Evolutionary conservation across 352 stramenopile species (phyloP).

Genomic region (Phytophthora tubulina): DNA sequence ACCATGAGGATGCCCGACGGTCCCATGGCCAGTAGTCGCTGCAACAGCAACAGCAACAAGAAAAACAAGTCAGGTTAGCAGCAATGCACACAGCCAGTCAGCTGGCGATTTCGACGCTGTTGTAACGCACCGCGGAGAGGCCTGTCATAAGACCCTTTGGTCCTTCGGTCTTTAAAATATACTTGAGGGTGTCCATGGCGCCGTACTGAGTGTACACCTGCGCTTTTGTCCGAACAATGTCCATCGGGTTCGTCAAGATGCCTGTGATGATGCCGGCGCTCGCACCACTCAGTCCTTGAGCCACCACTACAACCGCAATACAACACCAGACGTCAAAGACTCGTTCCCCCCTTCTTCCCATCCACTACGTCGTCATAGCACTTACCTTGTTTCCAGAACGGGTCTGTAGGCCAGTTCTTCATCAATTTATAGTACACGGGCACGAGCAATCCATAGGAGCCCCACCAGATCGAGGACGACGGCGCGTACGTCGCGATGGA

Average conservation of each 20-base stretch:
- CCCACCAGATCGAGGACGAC: constrained; percentile 90
- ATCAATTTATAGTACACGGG: constrained; percentile 77
- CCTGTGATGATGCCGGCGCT: constrained; percentile 83
- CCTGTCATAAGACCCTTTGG: constrained; percentile 83
- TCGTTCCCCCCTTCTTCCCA: not conserved
- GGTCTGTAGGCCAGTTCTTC: constrained; percentile 63
- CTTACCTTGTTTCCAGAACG: constrained; percentile 87
- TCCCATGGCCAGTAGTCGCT: constrained; percentile 85
- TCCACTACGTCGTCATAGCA: not conserved
- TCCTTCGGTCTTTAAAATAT: constrained; percentile 83
- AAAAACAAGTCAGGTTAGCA: constrained; percentile 10
- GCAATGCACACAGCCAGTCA: not conserved
- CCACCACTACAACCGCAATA: constrained; percentile 53
- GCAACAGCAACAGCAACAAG: constrained; percentile 5
- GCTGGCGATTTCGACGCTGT: not conserved
- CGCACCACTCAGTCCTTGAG: constrained; percentile 80
- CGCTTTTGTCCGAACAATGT: constrained; percentile 88
- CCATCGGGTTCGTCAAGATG: constrained; percentile 89
- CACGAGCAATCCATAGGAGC: constrained; percentile 84
- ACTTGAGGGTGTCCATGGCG: constrained; percentile 84
- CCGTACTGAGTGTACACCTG: constrained; percentile 90
- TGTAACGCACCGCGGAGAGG: constrained; percentile 71
- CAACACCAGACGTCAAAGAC: constrained; percentile 10
- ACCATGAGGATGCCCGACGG: constrained; percentile 89
- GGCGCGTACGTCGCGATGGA: constrained; percentile 90